Base-by-base conservation (phyloP, 352 stramenopile species). In the Phytopythium delawarense region DNA sequence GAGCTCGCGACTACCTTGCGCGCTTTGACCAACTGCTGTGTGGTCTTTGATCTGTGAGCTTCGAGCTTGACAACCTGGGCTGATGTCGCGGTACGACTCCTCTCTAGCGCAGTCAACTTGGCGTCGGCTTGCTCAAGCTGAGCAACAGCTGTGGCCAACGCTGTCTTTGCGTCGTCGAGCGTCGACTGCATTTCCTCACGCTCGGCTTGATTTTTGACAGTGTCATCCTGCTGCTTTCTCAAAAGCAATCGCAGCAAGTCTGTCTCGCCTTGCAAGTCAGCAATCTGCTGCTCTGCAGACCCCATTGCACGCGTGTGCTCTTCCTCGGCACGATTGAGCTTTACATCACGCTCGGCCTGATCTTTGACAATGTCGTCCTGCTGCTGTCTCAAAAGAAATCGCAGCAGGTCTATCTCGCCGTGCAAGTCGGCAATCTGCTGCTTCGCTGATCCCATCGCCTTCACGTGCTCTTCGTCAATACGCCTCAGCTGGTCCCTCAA, bases 51-150 rank as follows among this genome's bases (percentile, higher is more conserved):
- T n/a, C 37, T 53, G 15, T 30, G 15, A 20, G 20, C 44, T n/a
- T 62, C 58, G 2, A 69, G 63, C 13, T 58, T 25, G 0, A n/a
- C 37, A 37, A 30, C 9, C 2, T n/a, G 25, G 7, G 46, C n/a
- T 18, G 25, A 34, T 20, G 4, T 15, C 4, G 11, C 21, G 9
- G 18, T 12, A 32, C 13, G 51, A n/a, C 11, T 6, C 8, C 8
- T 15, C 34, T 57, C 51, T 12, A 57, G 51, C 5, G 20, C 7
- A 5, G 7, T 6, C 30, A 57, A n/a, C 51, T 45, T 57, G 1
- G 4, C 4, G 16, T 57, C 34, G 4, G 32, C 5, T 32, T 57
- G 32, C 11, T 45, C 34, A 25, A 45, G 16, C n/a, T 54, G 0
- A 39, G 15, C 25, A 8, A 23, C 21, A 15, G 25, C 25, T 4